Base-by-base conservation (phyloP, 164 flowering plant genomes). In the Magnolia kwangsiensis region DNA sequence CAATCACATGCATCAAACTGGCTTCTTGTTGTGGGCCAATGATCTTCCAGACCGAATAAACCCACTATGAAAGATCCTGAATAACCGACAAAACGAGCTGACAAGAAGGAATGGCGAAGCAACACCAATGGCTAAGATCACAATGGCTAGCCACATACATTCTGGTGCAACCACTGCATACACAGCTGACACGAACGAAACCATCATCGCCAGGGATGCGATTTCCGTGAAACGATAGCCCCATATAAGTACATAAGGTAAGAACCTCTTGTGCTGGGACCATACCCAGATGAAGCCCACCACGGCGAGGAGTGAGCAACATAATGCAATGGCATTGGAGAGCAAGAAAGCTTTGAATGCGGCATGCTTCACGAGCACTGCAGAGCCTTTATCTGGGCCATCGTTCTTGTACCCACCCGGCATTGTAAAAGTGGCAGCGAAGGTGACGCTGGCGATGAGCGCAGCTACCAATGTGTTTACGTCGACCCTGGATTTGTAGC, bases 401-500 rank as follows among this genome's bases (percentile, higher is more conserved):
- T 67, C 45, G n/a, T 67, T 67, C 20, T 7, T 27, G 21, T 67
- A 67, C 3, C 71, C 71, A 0, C 71, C 71, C 10, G 71, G 71
- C 37, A 67, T 24, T 67, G 71, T 67, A 50, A 67, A 67, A 7
- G 71, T 50, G 1, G 71, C 71, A 1, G 71, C 71, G 31, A 67
- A 67, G 9, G 71, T 31, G 49, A 67, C 20, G 1, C 19, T 24
- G 21, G 71, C 50, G 19, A 67, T 31, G 45, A 67, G 50, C 29
- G 71, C 20, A 29, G 71, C 71, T 10, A 67, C 49, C 29, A 67
- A 6, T 24, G 71, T 11, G 5, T 11, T 0, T 31, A 20, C 27
- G 1, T 18, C 11, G n/a, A 18, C 20, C 71, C 50, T 67, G 13
- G 37, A 49, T 8, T 11, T 27, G 31, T 10, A 55, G 61, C 61